Percentiles rank a stretch among this genome's conserved stretches.
Conservation (phyloP, 306 rosid genomes). For the Dryas alaskensis region DNA sequence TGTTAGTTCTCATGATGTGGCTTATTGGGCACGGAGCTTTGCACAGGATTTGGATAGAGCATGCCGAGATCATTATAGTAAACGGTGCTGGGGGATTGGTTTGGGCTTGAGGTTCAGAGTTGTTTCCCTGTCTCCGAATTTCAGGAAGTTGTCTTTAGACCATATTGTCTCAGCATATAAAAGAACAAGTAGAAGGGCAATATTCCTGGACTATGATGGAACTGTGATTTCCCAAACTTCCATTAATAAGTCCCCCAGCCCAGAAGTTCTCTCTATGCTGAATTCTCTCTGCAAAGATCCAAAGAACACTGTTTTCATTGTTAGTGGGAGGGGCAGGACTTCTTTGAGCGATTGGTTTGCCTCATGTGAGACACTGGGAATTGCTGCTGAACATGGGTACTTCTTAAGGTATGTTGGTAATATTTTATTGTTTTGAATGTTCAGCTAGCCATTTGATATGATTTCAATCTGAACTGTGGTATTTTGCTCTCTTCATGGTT, state of each 20-base stretch:
- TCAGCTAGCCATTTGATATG: background rate
- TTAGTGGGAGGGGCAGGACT: constrained; percentile 76
- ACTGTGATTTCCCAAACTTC: constrained; percentile 72
- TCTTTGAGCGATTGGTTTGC: constrained; percentile 70
- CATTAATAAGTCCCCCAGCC: constrained; percentile 59
- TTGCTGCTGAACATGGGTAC: constrained; percentile 91
- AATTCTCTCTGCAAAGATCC: constrained; percentile 66
- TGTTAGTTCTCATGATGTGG: constrained; percentile 81
- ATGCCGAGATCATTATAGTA: constrained; percentile 68
- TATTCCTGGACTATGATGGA: constrained; percentile 87
- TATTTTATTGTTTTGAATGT: background rate
- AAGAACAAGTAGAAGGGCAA: constrained; percentile 66
- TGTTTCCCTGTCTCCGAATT: constrained; percentile 61
- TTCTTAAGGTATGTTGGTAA: constrained; percentile 60
- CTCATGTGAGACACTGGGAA: constrained; percentile 66
- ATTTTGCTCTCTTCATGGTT: constrained; percentile 8
- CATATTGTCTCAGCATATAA: constrained; percentile 64
- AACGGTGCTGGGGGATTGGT: constrained; percentile 82
- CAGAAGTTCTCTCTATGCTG: constrained; percentile 54
- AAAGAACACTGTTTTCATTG: constrained; percentile 69
- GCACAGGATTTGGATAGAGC: constrained; percentile 82
- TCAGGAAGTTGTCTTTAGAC: constrained; percentile 62
- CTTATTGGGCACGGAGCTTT: constrained; percentile 85
- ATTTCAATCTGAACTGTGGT: constrained; percentile 1
- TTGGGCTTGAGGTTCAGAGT: constrained; percentile 75